Percentiles rank a stretch among this genome's conserved stretches.
Conservation (phyloP, 345 rosid genomes). For the Pistacia integerrima region DNA sequence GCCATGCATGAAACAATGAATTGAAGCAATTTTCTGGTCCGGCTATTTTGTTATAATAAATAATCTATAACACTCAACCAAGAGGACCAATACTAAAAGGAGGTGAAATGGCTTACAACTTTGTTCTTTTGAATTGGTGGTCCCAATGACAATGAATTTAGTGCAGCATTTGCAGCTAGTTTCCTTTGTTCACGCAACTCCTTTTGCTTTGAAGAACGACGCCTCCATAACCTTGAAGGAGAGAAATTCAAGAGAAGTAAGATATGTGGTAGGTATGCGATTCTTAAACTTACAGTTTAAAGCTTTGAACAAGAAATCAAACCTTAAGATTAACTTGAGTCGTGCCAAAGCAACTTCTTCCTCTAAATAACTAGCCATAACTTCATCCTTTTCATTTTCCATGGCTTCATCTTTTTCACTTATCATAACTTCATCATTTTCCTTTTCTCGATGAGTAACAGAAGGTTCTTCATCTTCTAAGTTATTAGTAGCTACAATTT, state of each 20-base stretch:
- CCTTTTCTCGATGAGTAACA: constrained; percentile 38
- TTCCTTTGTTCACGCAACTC: constrained; percentile 67
- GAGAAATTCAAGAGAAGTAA: constrained; percentile 15
- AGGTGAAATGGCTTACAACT: constrained; percentile 52
- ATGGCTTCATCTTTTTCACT: constrained; percentile 30
- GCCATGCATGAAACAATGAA: not conserved
- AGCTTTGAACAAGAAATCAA: constrained; percentile 23
- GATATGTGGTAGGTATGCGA: constrained; percentile 5
- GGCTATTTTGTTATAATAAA: not conserved
- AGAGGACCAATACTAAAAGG: not conserved
- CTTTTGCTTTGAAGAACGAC: constrained; percentile 60
- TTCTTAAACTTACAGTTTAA: constrained; percentile 14
- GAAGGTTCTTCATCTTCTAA: constrained; percentile 36
- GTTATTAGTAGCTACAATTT: constrained; percentile 29
- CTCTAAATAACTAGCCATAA: constrained; percentile 34
- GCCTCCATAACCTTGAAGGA: constrained; percentile 77
- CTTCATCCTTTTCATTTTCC: constrained; percentile 39
- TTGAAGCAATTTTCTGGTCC: not conserved
- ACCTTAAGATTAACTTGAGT: constrained; percentile 89
- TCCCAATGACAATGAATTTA: constrained; percentile 72
- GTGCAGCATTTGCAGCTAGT: constrained; percentile 68
- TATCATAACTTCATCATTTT: constrained; percentile 31
- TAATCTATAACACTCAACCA: not conserved
- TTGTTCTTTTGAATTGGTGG: constrained; percentile 58
- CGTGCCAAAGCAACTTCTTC: constrained; percentile 77